Evolutionary conservation across 768 basidiomycete species (phyloP), one percentile per base, ranked within the genome.

Genomic region (Pleurotus platypus): DNA sequence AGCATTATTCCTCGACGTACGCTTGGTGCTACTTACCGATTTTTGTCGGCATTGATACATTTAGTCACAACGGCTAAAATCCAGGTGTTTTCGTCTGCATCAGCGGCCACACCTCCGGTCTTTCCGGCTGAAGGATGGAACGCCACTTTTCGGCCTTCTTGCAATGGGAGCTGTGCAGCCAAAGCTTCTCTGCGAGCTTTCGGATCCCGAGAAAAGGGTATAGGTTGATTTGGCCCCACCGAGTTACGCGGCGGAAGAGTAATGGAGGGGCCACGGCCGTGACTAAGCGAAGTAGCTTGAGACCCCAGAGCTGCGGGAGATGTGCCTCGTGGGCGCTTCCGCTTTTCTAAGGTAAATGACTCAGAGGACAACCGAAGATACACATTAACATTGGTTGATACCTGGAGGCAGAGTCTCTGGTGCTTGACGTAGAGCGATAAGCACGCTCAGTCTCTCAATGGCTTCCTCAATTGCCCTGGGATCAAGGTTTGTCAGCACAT

Each of bases 11-110:
- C 26, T 26, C 12, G n/a, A 15, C 26, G 16, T 20, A 18, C 15
- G 13, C 18, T 40, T 15, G 43, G 38, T 12, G 1, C 40, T n/a
- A 62, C 75, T 12, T 59, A 86, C 85, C 82, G 80, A 62, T 86
- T 84, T 67, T 89, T 90, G 61, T 91, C 88, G 47, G 81, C 80
- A 54, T 83, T 84, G 43, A 90, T 79, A 65, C 82, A 88, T 61
- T 77, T 84, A 7, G 81, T 86, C 39, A 92, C 81, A 5, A 88
- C 80, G 5, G 91, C 92, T 60, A 93, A 71, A 55, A 94, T 94
- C 91, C 91, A 94, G 38, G 78, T 82, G 35, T 79, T 79, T 60
- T 75, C 74, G 46, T 86, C 85, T 12, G 80, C 74, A 46, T 75
- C 74, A 46, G 69, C 64, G 3, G 70, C 67, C 22, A 60, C 50